Percentiles rank a stretch among this genome's conserved stretches.
Conservation (phyloP, 805 yeast species). For the Wickerhamiella dianesei region DNA sequence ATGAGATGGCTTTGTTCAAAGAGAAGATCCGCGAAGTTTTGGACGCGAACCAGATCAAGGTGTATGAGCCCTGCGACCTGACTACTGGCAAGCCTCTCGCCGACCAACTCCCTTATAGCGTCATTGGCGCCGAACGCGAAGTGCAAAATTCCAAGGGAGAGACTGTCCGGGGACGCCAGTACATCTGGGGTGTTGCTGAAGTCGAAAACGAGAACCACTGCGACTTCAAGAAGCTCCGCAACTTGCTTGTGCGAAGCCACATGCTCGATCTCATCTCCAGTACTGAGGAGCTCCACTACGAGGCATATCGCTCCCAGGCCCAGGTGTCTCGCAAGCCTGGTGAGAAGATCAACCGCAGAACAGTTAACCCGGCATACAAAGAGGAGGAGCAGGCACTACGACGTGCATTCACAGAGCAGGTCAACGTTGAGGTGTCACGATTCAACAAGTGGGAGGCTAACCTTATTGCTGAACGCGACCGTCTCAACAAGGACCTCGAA, state of each 20-base stretch:
- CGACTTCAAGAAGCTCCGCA: slow-evolving; percentile 55
- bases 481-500: slow-evolving; percentile 86
- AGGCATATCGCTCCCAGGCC: slow-evolving; percentile 47
- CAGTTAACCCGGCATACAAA: slow-evolving; percentile 79
- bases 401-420: slow-evolving; percentile 91
- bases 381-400: slow-evolving; percentile 93
- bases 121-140: slow-evolving; percentile 51
- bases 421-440: slow-evolving; percentile 90
- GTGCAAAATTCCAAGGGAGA: slow-evolving; percentile 33
- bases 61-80: slow-evolving; percentile 35
- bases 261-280: slow-evolving; percentile 67
- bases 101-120: slow-evolving; percentile 49
- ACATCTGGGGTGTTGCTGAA: slow-evolving; percentile 79
- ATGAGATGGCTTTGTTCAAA: slow-evolving; percentile 45
- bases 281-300: slow-evolving; percentile 61
- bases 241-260: slow-evolving; percentile 51
- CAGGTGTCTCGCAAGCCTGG: slow-evolving; percentile 37
- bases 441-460: slow-evolving; percentile 98
- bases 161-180: slow-evolving; percentile 57
- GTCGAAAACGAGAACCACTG: slow-evolving; percentile 66
- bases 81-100: slow-evolving; percentile 19
- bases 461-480: slow-evolving; percentile 85
- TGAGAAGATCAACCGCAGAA: slow-evolving; percentile 25
- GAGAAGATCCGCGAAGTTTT: slow-evolving; percentile 37
- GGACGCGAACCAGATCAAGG: slow-evolving; percentile 39